These are phyloP conservation scores for Myrica gale DNA, from an alignment of 306 rosid genomes.

Conservation along the genomic window DNA sequence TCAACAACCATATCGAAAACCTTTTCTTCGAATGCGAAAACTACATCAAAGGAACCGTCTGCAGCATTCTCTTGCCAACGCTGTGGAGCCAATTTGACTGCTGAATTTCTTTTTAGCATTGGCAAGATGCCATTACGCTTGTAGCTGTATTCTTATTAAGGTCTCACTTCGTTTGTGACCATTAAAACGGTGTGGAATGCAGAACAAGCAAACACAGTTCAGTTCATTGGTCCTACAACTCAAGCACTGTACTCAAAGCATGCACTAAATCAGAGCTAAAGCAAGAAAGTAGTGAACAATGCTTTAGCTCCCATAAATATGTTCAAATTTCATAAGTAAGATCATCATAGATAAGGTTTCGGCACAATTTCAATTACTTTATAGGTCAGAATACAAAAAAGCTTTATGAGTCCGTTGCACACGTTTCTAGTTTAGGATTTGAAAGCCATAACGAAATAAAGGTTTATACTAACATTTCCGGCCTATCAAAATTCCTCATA, in stretches of 20 bases:
- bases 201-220: background rate
- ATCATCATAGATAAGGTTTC: too few relatives aligned
- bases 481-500: background rate
- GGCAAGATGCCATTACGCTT: slow-evolving; percentile 86
- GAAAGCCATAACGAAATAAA: too few relatives aligned
- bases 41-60: slow-evolving; percentile 78
- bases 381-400: too few relatives aligned
- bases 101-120: slow-evolving; percentile 80
- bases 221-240: slow-evolving; percentile 7
- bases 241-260: background rate
- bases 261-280: background rate
- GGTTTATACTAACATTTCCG: too few relatives aligned
- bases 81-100: slow-evolving; percentile 82
- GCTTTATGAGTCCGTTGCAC: too few relatives aligned
- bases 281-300: background rate
- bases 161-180: slow-evolving; percentile 20
- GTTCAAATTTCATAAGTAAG: background rate
- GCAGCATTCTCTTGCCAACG: slow-evolving; percentile 95
- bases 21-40: slow-evolving; percentile 83
- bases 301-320: background rate
- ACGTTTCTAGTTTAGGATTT: too few relatives aligned
- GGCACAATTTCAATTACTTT: too few relatives aligned
- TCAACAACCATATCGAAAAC: slow-evolving; percentile 91
- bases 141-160: slow-evolving; percentile 60
- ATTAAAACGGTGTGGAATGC: slow-evolving; percentile 17